A percentile compares a stretch with the other conserved stretches of the same genome.
phyloP scores from a whole-genome alignment of 495 filamentous ascomycete genomes.

The Lichenothelia convexa region DNA sequence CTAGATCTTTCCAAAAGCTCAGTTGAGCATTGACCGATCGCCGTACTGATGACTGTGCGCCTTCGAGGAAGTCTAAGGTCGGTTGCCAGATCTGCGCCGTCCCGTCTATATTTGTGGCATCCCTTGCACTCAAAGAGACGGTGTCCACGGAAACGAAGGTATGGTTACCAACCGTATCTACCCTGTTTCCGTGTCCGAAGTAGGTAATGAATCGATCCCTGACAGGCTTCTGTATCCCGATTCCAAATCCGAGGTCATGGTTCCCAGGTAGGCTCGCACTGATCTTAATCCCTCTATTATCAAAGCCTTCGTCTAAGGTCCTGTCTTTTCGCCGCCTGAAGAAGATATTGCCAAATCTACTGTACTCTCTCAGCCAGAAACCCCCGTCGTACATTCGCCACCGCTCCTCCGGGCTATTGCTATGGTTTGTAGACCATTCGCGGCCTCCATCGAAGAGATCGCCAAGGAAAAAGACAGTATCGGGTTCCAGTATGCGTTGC shows the following conservation, averaged over 20 bases:
- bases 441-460: slow-evolving; percentile 93
- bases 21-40: slow-evolving; percentile 37
- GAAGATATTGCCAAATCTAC: slow-evolving; percentile 11
- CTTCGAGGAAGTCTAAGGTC: slow-evolving; percentile 54
- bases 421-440: slow-evolving; percentile 76
- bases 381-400: slow-evolving; percentile 14
- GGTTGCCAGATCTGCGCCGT: slow-evolving; percentile 48
- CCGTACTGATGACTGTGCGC: slow-evolving; percentile 29
- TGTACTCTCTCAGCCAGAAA: slow-evolving; percentile 12
- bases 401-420: slow-evolving; percentile 40
- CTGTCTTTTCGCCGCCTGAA: slow-evolving; percentile 19
- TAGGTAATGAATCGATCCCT: slow-evolving; percentile 68
- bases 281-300: slow-evolving; percentile 42
- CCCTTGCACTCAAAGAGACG: slow-evolving; percentile 63
- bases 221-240: slow-evolving; percentile 59
- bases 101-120: slow-evolving; percentile 24
- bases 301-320: too few relatives aligned
- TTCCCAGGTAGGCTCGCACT: slow-evolving; percentile 80
- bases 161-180: slow-evolving; percentile 87
- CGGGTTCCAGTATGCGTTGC: slow-evolving; percentile 50
- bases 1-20: slow-evolving; percentile 23
- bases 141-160: slow-evolving; percentile 84
- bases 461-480: slow-evolving; percentile 76
- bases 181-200: slow-evolving; percentile 74
- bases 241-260: slow-evolving; percentile 89